Percentiles rank a stretch among this genome's conserved stretches.
Evolutionary conservation across 371 early-diverging fungal genomes (phyloP).

Genomic region (Capniomyces stellatus): DNA sequence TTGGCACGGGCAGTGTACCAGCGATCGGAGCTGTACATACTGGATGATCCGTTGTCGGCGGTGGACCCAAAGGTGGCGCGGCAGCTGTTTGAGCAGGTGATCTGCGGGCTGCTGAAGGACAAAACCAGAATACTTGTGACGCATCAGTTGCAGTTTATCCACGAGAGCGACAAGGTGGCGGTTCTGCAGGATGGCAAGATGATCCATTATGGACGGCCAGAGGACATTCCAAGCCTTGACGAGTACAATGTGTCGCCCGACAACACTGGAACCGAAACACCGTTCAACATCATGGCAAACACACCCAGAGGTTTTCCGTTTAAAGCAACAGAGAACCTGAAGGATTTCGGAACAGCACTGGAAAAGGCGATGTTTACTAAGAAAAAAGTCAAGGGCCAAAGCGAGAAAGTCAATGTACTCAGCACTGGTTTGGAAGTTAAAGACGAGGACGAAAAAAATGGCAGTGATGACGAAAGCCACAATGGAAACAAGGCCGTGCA

Average conservation of each 20-base stretch:
- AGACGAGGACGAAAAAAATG: not conserved
- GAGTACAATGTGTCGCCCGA: conserved; percentile 18
- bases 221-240: conserved; percentile 9
- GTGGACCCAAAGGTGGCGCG: conserved; percentile 36
- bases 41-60: conserved; percentile 51
- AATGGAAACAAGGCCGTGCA: not conserved
- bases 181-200: conserved; percentile 7
- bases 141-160: conserved; percentile 29
- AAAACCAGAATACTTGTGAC: conserved; percentile 33
- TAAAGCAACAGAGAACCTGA: no score
- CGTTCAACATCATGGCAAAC: no score
- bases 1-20: conserved; percentile 36
- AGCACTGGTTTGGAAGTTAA: not conserved
- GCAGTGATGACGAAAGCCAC: not conserved
- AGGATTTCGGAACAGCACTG: no score
- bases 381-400: no score
- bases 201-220: conserved; percentile 4
- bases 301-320: no score
- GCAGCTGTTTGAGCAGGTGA: conserved; percentile 8
- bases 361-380: no score
- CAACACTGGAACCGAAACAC: no score
- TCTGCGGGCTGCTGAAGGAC: conserved; percentile 34
- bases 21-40: conserved; percentile 37
- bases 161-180: conserved; percentile 28
- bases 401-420: no score